Conservation (phyloP, 2,329 filamentous ascomycete genomes). For the Colletotrichum nymphaeae region DNA sequence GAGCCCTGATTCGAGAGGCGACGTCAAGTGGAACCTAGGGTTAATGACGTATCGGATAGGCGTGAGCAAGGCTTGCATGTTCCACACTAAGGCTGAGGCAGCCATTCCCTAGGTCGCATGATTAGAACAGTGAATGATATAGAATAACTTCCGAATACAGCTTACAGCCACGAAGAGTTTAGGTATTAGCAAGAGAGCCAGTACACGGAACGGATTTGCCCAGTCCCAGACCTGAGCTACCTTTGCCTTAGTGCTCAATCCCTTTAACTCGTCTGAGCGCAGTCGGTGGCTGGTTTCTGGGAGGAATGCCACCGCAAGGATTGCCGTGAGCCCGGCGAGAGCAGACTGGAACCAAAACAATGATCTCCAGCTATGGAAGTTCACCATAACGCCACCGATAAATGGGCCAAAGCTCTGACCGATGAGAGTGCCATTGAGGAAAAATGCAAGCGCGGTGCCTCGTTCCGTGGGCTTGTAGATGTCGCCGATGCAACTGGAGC, state of each 20-base stretch:
- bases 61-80: conserved; percentile 76
- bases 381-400: conserved; percentile 78
- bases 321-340: conserved; percentile 65
- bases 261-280: conserved; percentile 70
- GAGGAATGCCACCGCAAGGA: conserved; percentile 69
- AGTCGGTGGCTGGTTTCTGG: conserved; percentile 76
- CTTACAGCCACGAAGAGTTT: conserved; percentile 71
- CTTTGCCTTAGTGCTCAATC: conserved; percentile 59
- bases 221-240: conserved; percentile 48
- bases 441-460: conserved; percentile 75
- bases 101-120: conserved; percentile 3
- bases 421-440: conserved; percentile 73
- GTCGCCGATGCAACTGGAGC: conserved; percentile 70
- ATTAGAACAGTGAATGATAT: neutral
- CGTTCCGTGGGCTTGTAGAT: conserved; percentile 70
- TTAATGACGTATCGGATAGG: conserved; percentile 78
- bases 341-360: conserved; percentile 79
- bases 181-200: conserved; percentile 73
- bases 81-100: conserved; percentile 70
- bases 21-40: conserved; percentile 73
- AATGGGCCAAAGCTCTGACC: conserved; percentile 73
- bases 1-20: conserved; percentile 73
- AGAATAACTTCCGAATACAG: conserved; percentile 37
- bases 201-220: conserved; percentile 74
- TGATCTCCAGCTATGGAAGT: conserved; percentile 73